Evolutionary conservation across 306 rosid species (phyloP), one percentile per base, ranked within the genome.

Genomic region (Delonix regia): DNA sequence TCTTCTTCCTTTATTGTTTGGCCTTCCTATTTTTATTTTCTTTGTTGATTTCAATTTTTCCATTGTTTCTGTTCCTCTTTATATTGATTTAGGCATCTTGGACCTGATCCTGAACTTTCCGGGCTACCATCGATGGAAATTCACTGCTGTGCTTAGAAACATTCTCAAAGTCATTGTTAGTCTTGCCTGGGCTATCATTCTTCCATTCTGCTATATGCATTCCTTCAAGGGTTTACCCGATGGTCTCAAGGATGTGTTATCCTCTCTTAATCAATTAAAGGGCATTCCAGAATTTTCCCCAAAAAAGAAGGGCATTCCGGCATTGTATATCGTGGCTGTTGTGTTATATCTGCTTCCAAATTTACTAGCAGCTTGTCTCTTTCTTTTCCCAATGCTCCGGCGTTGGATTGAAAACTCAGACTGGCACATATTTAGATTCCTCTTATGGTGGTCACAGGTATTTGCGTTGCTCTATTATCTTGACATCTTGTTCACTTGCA

Each of bases 361-460:
- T 88, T 38, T 84, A 75, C 88, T 95, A 36, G 88, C 86, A 61
- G 94, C 90, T 51, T 38, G 39, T 83, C 80, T 95, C 77, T 95
- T 95, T 90, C 65, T 91, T 51, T 93, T 95, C 81, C 99, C 99
- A 15, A 85, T 92, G 97, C 89, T 95, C 72, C 90, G 98, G 39
- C 98, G 99, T 83, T 92, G 97, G 97, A 92, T 95, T 82, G 99
- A 95, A 86, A 95, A 91, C 87, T 95, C 99, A 63, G 88, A 95
- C 83, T 95, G 99, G 99, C 97, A 85, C 85, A 82, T 92, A 38
- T 74, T 93, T 61, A 89, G 99, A 85, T 76, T 93, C 77, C 90
- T 95, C 82, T 82, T 95, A 74, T 95, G 99, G 99, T 95, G 99
- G 99, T 89, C 98, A 75, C 99, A 95, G 99, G 99, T 95, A 83